Conservation (phyloP, 805 yeast species). For the Lipomyces chichibuensis region DNA sequence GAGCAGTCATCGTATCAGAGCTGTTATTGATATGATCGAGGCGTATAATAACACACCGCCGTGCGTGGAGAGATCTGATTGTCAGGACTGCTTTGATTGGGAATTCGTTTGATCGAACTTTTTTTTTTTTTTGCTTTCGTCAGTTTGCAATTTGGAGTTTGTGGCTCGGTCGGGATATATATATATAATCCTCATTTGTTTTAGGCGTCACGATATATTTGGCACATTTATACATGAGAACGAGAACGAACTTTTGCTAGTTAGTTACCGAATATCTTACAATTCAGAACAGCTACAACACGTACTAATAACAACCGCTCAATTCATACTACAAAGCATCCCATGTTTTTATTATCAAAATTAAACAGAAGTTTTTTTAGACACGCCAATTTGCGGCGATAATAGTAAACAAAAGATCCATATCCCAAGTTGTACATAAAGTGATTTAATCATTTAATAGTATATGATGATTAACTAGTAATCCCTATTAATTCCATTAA, state of each 20-base stretch:
- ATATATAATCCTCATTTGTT: not conserved
- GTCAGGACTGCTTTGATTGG: slow-evolving; percentile 37
- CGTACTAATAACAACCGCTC: not conserved
- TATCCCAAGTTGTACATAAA: not conserved
- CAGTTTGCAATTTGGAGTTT: not conserved
- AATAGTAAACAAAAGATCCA: not conserved
- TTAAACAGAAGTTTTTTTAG: not conserved
- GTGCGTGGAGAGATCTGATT: slow-evolving; percentile 49
- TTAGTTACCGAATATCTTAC: not conserved
- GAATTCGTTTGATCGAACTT: slow-evolving; percentile 18
- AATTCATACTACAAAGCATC: not conserved
- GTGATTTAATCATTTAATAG: not conserved
- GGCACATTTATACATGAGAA: not conserved
- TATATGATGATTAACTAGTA: not conserved
- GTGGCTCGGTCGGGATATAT: not conserved
- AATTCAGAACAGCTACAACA: not conserved
- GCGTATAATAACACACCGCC: slow-evolving; percentile 76
- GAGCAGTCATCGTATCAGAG: slow-evolving; percentile 86
- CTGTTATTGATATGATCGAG: slow-evolving; percentile 77
- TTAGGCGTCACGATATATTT: not conserved
- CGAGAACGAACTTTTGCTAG: too few relatives aligned
- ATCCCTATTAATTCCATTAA: not conserved
- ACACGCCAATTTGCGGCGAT: not conserved
- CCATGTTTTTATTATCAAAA: not conserved
- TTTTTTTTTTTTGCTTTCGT: not conserved